Evolutionary conservation across 2,329 filamentous ascomycete genomes (phyloP), one percentile per base, ranked within the genome.

Genomic region (Tolypocladium inflatum): DNA sequence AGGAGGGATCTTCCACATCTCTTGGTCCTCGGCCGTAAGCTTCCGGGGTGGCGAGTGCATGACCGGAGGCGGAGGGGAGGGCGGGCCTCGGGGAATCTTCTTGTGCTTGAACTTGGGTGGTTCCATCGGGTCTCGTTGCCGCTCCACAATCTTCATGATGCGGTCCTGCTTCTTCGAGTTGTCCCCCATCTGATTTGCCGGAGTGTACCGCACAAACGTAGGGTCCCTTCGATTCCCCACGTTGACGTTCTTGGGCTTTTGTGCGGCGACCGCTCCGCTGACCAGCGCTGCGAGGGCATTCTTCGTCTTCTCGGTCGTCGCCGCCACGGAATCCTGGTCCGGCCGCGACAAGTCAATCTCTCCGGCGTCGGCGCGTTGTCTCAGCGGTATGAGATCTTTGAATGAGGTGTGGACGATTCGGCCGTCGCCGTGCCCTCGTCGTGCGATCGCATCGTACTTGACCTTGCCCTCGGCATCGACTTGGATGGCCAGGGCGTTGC

Each of bases 71-170:
- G 94, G 94, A 3, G 94, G 94, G 55, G 89, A 94, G 0, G 93
- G 92, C 11, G 94, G 92, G 41, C 93, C 92, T 65, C 91, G 84
- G 11, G 93, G 93, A 59, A 99, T 96, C 76, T 97, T 96, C 80
- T 97, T 97, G 77, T 97, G 91, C 75, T 97, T 97, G 78, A 97
- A 97, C 69, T 97, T 97, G 2, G 94, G 93, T 1, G 94, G 94
- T 69, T 97, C 93, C 88, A 97, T 89, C 0, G 94, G 94, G 74
- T 99, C 94, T 64, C 88, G 82, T 72, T 97, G 93, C 58, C 91
- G 82, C 72, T 97, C 91, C 42, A 97, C 91, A 74, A 99, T 97
- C 79, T 97, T 97, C 84, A 99, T 95, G 63, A 99, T 96, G 17
- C 94, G 87, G 67, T 97, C 92, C 67, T 91, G 90, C 76, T 96